Evolutionary conservation across 163 green algal species (phyloP).

Genomic region (Scenedesmus sp.): DNA sequence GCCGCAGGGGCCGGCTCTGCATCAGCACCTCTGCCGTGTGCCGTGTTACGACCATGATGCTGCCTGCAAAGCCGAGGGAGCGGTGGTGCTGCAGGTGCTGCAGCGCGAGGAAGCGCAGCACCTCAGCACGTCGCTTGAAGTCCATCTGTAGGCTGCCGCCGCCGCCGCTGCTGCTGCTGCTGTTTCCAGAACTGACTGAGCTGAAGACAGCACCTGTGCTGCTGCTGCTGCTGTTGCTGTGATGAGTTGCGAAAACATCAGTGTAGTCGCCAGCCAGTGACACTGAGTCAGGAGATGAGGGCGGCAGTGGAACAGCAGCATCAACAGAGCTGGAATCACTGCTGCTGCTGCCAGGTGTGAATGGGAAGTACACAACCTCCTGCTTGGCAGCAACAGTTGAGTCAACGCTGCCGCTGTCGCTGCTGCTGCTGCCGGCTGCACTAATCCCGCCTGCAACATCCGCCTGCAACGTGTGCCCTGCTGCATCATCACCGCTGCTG

Average conservation of each 20-base stretch:
- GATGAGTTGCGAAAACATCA: not conserved
- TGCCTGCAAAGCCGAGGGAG: no score
- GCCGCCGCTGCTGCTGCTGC: not conserved
- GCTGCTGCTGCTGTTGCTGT: conserved; percentile 21
- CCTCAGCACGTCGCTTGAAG: not conserved
- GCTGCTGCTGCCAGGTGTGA: conserved; percentile 2
- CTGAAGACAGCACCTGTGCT: not conserved
- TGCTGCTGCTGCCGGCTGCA: not conserved
- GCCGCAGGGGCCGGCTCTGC: no score
- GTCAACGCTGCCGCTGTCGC: not conserved
- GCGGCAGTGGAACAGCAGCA: not conserved
- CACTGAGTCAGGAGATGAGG: not conserved
- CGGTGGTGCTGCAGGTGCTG: no score
- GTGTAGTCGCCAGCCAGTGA: not conserved
- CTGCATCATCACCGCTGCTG: not conserved
- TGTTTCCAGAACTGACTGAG: no score
- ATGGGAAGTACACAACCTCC: not conserved
- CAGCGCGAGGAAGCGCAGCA: not conserved
- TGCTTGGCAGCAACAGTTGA: not conserved
- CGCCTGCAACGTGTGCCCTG: not conserved
- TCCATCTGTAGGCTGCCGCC: conserved; percentile 6
- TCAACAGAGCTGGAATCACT: not conserved
- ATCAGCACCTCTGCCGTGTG: no score
- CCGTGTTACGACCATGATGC: no score
- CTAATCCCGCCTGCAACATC: not conserved